A percentile compares a stretch with the other conserved stretches of the same genome.
These are phyloP conservation scores for Diversispora epigaea DNA, from an alignment of 192 early-diverging fungal species.

Conservation along the genomic window DNA sequence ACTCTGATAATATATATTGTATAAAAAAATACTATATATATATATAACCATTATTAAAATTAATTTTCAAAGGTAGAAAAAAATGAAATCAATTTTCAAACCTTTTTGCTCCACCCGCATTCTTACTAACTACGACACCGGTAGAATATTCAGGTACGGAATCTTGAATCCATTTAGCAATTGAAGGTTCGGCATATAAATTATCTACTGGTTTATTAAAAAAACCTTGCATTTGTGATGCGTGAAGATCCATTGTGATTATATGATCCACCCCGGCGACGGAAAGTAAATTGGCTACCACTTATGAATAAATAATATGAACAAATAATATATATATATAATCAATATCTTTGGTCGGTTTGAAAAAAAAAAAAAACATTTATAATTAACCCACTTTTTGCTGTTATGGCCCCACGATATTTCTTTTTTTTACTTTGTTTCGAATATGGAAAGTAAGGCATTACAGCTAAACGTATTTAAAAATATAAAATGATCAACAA, in stretches of 20 bases:
- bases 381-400: conserved; percentile 61
- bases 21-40: not conserved
- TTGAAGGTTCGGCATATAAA: conserved; percentile 85
- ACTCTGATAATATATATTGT: conserved; percentile 56
- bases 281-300: conserved; percentile 92
- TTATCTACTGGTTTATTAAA: conserved; percentile 95
- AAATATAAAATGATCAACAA: not conserved
- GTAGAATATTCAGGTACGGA: conserved; percentile 66
- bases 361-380: no score
- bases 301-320: conserved; percentile 40
- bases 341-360: no score
- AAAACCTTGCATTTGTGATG: conserved; percentile 93
- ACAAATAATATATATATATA: not conserved
- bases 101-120: conserved; percentile 95
- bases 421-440: conserved; percentile 99
- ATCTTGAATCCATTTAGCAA: conserved; percentile 84
- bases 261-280: conserved; percentile 96
- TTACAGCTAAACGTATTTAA: conserved; percentile 28
- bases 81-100: conserved; percentile 39
- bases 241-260: conserved; percentile 98
- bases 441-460: conserved; percentile 97
- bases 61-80: not conserved
- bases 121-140: conserved; percentile 88
- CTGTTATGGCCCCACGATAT: conserved; percentile 91
- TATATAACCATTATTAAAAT: not conserved